These are phyloP conservation scores for Eucalyptus pumila DNA, from an alignment of 345 rosid genomes.

Conservation along the genomic window DNA sequence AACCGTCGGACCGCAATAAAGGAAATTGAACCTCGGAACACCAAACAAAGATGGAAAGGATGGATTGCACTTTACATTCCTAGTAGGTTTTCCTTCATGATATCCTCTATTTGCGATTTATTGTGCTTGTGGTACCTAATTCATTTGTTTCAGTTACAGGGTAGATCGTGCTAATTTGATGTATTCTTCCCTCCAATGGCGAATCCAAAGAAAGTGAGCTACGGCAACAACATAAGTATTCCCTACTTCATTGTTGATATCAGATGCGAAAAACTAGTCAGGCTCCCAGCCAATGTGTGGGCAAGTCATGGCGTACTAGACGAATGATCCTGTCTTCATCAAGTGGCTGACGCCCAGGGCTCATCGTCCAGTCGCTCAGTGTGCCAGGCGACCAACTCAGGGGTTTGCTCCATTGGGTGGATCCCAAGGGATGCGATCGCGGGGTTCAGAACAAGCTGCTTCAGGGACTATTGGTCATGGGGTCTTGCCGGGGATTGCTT, in stretches of 20 bases:
- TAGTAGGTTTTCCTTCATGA: background rate
- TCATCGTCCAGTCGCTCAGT: background rate
- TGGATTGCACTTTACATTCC: background rate
- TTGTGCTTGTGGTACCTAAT: background rate
- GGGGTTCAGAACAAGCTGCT: background rate
- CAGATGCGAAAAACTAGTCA: background rate
- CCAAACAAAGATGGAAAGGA: background rate
- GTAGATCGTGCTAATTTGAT: background rate
- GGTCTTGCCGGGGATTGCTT: background rate
- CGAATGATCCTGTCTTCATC: background rate
- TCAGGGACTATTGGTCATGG: background rate
- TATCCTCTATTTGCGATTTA: background rate
- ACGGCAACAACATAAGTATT: background rate
- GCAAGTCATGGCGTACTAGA: background rate
- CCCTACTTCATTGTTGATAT: background rate
- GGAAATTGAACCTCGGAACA: background rate
- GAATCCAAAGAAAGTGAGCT: background rate
- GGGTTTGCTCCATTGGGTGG: background rate
- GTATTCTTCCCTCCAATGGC: background rate
- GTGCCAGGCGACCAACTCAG: background rate
- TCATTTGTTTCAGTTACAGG: background rate
- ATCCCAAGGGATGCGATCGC: background rate
- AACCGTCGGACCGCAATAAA: background rate
- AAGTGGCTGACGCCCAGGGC: background rate
- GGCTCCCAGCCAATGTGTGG: background rate